Percentiles rank a stretch among this genome's conserved stretches.
Conservation (phyloP, 2,329 filamentous ascomycete genomes). For the Scorias spongiosa region DNA sequence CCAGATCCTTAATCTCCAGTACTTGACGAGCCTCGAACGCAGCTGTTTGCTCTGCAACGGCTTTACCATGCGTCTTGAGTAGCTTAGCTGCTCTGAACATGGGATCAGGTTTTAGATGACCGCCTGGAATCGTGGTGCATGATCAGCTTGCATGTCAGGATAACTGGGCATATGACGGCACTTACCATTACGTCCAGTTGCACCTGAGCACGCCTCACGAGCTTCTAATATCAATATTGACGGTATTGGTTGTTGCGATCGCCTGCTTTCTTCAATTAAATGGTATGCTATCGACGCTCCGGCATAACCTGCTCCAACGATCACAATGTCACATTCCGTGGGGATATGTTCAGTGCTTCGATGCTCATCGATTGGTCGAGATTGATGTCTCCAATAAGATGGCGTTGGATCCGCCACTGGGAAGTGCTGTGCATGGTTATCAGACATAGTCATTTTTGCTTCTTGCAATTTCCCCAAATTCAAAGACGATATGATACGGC, state of each 20-base stretch:
- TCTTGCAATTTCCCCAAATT: too few species aligned
- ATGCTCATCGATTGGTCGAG: conserved; percentile 32
- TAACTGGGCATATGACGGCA: conserved; percentile 36
- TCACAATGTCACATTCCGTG: conserved; percentile 46
- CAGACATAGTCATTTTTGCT: neutral
- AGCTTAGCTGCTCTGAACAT: conserved; percentile 15
- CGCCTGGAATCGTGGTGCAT: conserved; percentile 4
- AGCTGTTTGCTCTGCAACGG: conserved; percentile 17
- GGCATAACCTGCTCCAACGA: conserved; percentile 63
- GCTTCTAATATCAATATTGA: conserved; percentile 59
- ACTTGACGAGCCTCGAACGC: conserved; percentile 17
- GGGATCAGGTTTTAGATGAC: conserved; percentile 22
- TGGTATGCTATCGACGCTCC: conserved; percentile 56
- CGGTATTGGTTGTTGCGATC: conserved; percentile 21
- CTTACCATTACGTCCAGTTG: conserved; percentile 50
- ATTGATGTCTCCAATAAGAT: neutral
- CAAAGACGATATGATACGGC: too few species aligned
- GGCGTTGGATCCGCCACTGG: neutral
- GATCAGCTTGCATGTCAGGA: too few species aligned
- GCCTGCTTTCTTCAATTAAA: conserved; percentile 21
- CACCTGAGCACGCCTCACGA: conserved; percentile 65
- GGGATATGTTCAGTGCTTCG: conserved; percentile 51
- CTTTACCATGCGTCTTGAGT: conserved; percentile 12
- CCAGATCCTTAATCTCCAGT: conserved; percentile 20
- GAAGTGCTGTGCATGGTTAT: neutral